Evolutionary conservation across 148 eudicot species (phyloP), one percentile per base, ranked within the genome.

Genomic region (Rhododendron ferrugineum): DNA sequence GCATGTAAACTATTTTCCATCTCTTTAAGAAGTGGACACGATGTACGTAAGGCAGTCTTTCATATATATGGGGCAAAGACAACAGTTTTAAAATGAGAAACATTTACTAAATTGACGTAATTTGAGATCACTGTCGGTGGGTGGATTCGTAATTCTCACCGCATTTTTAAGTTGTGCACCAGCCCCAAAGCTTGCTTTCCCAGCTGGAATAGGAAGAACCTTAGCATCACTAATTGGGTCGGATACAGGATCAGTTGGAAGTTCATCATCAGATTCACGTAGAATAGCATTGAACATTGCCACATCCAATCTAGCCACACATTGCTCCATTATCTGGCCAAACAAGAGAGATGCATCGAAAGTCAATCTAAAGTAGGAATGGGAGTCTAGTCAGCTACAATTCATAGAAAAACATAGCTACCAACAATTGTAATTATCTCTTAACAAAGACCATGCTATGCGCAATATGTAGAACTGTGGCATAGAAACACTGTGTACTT

Each of bases 251-350:
- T 95, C 98, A 23, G 95, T 95, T 49, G 99, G 98, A 89, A 91
- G 94, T 66, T 95, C 98, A 64, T 95, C 98, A 52, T 85, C 93
- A 74, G 98, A 90, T 87, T 95, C 94, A 79, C 99, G 98, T 73
- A 97, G 98, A 85, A 94, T 90, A 22, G 99, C 99, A 90, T 97
- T 97, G 81, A 95, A 92, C 98, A 97, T 95, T 78, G 99, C 98
- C 84, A 97, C 99, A 70, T 97, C 99, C 86, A 95, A 89, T 87
- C 99, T 92, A 62, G 92, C 92, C 86, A 95, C 90, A 80, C 97
- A 92, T 89, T 97, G 98, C 91, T 95, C 99, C 99, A 95, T 95
- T 87, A 97, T 90, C 98, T 97, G 86, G 86, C 88, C 37, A 46
- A 56, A 76, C n/a, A 56, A 74, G 30, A 88, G 40, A 56, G 58